Conservation (phyloP, 352 stramenopile species). For the Phytophthora vignae region DNA sequence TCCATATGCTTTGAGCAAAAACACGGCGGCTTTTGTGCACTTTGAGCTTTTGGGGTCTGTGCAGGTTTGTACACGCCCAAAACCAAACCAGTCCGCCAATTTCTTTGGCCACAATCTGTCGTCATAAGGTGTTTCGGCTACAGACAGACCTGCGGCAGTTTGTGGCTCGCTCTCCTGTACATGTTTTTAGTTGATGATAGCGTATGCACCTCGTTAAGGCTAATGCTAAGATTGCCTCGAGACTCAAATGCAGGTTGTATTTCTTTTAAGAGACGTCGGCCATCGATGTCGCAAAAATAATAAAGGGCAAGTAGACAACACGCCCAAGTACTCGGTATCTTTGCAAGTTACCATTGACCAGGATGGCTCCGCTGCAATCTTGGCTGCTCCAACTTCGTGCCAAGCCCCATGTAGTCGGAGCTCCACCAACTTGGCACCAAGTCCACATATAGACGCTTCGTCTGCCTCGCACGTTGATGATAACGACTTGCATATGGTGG, state of each 20-base stretch:
- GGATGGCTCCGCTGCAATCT: no score
- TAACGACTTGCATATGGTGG: not conserved
- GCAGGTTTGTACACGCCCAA: not conserved
- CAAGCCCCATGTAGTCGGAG: not conserved
- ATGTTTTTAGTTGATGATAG: no score
- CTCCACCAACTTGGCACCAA: not conserved
- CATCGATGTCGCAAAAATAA: no score
- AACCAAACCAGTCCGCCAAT: not conserved
- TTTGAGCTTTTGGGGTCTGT: not conserved
- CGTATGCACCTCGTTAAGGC: no score
- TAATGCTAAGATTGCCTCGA: no score
- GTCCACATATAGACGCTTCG: not conserved
- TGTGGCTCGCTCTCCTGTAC: no score
- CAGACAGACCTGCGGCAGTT: no score
- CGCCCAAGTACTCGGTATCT: no score
- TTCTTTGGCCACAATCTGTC: not conserved
- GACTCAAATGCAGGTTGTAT: no score
- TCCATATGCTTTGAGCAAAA: slow-evolving; percentile 19
- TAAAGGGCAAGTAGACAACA: no score
- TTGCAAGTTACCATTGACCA: no score
- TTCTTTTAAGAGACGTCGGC: no score
- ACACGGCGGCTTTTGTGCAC: not conserved
- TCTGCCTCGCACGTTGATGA: not conserved
- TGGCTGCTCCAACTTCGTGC: not conserved
- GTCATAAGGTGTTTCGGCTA: not conserved